phyloP scores from a whole-genome alignment of 2,329 filamentous ascomycete genomes.

The Colletotrichum orchidophilum region DNA sequence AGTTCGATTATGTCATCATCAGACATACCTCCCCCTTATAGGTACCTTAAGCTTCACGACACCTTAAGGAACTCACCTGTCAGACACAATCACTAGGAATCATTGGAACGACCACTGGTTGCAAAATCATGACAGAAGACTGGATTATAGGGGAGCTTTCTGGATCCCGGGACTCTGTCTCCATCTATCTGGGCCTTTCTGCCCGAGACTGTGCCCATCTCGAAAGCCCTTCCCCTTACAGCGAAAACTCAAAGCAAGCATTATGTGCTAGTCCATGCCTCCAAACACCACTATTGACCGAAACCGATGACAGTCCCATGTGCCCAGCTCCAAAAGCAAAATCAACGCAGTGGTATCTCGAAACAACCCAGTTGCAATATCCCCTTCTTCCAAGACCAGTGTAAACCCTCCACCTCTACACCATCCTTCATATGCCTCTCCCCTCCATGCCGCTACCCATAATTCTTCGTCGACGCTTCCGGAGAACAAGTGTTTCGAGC shows the following conservation, averaged over 20 bases:
- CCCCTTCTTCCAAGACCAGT: background rate
- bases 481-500: background rate
- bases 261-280: background rate
- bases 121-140: background rate
- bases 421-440: background rate
- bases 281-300: background rate
- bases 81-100: too few relatives aligned
- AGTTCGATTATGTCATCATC: background rate
- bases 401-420: background rate
- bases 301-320: background rate
- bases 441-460: too few relatives aligned
- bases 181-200: too few relatives aligned
- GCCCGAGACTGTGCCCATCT: background rate
- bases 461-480: accelerated
- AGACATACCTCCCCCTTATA: background rate
- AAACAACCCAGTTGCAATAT: background rate
- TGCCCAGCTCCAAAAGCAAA: background rate
- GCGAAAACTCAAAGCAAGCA: background rate
- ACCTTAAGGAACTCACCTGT: background rate
- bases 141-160: background rate
- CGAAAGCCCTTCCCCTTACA: background rate
- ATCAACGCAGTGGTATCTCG: background rate
- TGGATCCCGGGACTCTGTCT: too few relatives aligned
- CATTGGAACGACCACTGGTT: too few relatives aligned
- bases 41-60: background rate